These are phyloP conservation scores for Salix koriyanagi DNA, from an alignment of 345 rosid genomes.

Conservation along the genomic window DNA sequence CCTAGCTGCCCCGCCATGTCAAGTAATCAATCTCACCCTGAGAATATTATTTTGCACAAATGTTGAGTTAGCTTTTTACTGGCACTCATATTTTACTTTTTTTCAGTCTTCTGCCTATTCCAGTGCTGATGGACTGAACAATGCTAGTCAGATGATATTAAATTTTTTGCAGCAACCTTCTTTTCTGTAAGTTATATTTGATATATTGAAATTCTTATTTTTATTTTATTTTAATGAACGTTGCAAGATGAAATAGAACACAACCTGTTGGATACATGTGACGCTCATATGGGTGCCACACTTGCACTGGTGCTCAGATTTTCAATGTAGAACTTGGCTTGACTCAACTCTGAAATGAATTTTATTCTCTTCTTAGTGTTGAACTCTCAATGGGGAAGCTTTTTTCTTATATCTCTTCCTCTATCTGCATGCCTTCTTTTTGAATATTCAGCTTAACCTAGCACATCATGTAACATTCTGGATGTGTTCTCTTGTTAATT, in stretches of 20 bases:
- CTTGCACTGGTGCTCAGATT: not conserved
- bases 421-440: not conserved
- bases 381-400: not conserved
- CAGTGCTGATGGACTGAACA: slow-evolving; percentile 36
- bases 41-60: not conserved
- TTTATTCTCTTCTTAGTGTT: not conserved
- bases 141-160: slow-evolving; percentile 43
- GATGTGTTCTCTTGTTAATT: not conserved
- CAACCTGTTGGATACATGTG: not conserved
- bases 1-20: slow-evolving; percentile 49
- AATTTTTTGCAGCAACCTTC: slow-evolving; percentile 55
- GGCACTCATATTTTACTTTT: not conserved
- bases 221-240: not conserved
- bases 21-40: slow-evolving; percentile 34
- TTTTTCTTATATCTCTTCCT: not conserved
- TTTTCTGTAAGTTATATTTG: slow-evolving; percentile 54
- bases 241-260: not conserved
- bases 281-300: not conserved
- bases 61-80: not conserved
- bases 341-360: not conserved
- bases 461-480: not conserved
- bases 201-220: not conserved
- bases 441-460: not conserved
- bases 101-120: slow-evolving; percentile 44
- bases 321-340: not conserved